Base-by-base conservation (phyloP, 768 basidiomycete species). In the Xerocomellus intermedius region DNA sequence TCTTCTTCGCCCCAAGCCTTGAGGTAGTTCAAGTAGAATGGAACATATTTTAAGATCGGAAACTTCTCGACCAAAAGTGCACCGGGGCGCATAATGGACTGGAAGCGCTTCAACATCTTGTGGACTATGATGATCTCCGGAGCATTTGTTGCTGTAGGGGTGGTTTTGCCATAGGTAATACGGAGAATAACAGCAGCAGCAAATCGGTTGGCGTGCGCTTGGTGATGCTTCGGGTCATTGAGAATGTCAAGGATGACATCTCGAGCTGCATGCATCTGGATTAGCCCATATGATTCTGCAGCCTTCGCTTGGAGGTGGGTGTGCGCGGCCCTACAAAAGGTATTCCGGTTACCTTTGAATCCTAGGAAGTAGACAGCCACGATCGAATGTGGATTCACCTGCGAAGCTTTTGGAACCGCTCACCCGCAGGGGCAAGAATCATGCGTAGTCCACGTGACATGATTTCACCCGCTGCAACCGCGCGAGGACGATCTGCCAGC, bases 11-110 rank as follows among this genome's bases (percentile, higher is more conserved):
- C 85, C 46, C 82, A 84, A 4, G 73, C 68, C 51, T 78, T 74
- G 9, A 89, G 71, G 54, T 83, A 78, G n/a, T 77, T 75, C 5
- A 83, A 69, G 58, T 86, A 86, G 21, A 82, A 83, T 2, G 87
- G 86, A 21, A 89, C 64, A 62, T 80, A 81, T 41, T 65, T 69
- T 21, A 77, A 57, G 52, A 74, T 57, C 0, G 77, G 75, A 50
- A 65, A 72, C 21, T 42, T 63, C 39, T 79, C 76, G 19, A 77
- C 65, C 17, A 71, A 47, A 39, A 71, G 53, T 14, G 67, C 65
- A 14, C 76, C 76, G 7, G 73, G 75, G 1, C 70, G 64, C 58
- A 79, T 67, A 0, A 72, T 61, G n/a, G 43, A 59, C 44, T 74
- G 69, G 47, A 79, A 69, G 41, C 75, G 71, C 21, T 58, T 60